Base-by-base conservation (phyloP, 306 rosid genomes). In the Pterocarpus macrocarpus region DNA sequence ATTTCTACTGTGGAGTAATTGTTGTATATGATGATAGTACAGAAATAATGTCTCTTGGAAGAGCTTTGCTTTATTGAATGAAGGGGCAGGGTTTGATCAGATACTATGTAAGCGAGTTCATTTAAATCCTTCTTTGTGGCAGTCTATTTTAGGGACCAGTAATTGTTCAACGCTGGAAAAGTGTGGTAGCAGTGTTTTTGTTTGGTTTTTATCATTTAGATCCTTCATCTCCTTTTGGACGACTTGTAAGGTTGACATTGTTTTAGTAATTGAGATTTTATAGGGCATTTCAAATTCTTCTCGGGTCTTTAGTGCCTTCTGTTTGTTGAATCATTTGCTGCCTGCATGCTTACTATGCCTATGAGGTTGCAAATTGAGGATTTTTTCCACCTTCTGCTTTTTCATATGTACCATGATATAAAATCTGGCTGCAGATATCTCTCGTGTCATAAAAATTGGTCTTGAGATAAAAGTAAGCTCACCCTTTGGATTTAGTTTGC, bases 391-490 rank as follows among this genome's bases (percentile, higher is more conserved):
- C 5, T 34, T 30, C 5, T 35, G 9, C 39, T 47, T 32, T 45
- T 11, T 16, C 56, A 55, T 32, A 57, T 69, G 16, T 13, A 35
- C 63, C n/a, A 12, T 70, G 43, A 49, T 22, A 56, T 43, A 65
- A 76, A 14, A 64, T 45, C 53, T 39, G 11, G 74, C 61, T 5
- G 8, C 69, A 33, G 32, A 49, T 58, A 43, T 79, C n/a, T 45
- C 44, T 80, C 5, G 11, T 22, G 7, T 47, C 47, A 16, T 45
- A 69, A 39, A 32, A 65, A 38, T 22, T 12, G 65, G 2, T 14
- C 22, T 57, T 8, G 10, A 45, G 45, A 50, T 45, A 4, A 39
- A 39, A 22, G 3, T 41, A 55, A 39, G 52, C 16, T 52, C 35
- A 32, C 57, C n/a, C 49, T 71, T 35, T 35, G 76, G 63, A 15